These are phyloP conservation scores for Hypericum androsaemum DNA, from an alignment of 345 rosid species.

Conservation along the genomic window DNA sequence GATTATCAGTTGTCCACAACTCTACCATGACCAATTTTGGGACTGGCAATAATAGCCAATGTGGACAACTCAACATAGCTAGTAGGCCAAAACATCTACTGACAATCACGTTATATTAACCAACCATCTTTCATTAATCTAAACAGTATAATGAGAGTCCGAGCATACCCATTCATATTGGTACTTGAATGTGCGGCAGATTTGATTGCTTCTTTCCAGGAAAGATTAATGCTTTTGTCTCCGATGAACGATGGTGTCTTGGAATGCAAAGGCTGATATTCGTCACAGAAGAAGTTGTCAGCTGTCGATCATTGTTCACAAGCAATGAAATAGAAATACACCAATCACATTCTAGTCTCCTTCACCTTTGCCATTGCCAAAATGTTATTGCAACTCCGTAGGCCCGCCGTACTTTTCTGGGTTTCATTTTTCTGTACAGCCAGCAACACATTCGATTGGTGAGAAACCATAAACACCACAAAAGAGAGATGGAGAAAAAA, in stretches of 20 bases:
- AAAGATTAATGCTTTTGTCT: conserved; percentile 72
- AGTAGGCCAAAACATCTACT: too few species aligned
- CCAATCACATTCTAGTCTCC: neutral
- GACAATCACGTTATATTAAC: too few species aligned
- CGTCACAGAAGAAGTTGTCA: conserved; percentile 12
- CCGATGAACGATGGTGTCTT: conserved; percentile 84
- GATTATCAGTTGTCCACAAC: too few species aligned
- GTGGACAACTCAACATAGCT: too few species aligned
- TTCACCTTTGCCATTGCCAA: conserved; percentile 92
- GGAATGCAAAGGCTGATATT: conserved; percentile 67
- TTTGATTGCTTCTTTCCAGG: conserved; percentile 87
- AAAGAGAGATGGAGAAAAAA: conserved; percentile 3
- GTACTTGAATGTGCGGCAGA: conserved; percentile 39
- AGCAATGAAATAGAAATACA: neutral
- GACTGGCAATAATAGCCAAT: too few species aligned
- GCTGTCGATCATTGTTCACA: neutral
- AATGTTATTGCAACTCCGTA: conserved; percentile 91
- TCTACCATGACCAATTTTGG: too few species aligned
- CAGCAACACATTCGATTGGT: too few species aligned
- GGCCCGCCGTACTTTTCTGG: conserved; percentile 77
- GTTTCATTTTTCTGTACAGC: conserved; percentile 68
- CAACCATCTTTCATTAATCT: too few species aligned
- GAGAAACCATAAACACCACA: too few species aligned
- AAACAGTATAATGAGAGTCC: neutral
- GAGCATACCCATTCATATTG: conserved; percentile 44